phyloP scores from a whole-genome alignment of 305 asterid species.

The Ilex paraguariensis region DNA sequence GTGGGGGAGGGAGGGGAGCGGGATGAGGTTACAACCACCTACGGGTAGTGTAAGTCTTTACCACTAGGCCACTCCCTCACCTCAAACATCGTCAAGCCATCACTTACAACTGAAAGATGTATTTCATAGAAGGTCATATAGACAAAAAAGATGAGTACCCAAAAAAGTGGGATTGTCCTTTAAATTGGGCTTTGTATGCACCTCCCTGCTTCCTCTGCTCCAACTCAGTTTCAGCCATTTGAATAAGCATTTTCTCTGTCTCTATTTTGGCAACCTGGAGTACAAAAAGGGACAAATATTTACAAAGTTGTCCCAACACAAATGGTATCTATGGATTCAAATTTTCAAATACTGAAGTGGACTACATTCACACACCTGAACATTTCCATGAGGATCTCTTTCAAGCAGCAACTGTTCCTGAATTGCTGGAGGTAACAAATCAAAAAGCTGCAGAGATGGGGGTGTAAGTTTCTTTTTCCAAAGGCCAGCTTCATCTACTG shows the following conservation, averaged over 20 bases:
- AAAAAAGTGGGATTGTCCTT: constrained; percentile 94
- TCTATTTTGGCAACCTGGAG: constrained; percentile 92
- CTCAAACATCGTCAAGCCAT: not conserved
- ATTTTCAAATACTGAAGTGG: constrained; percentile 5
- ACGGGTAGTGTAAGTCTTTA: too few relatives aligned
- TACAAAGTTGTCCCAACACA: not conserved
- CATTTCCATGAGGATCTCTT: constrained; percentile 99
- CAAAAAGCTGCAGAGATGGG: constrained; percentile 72
- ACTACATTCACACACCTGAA: constrained; percentile 47
- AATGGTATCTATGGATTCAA: not conserved
- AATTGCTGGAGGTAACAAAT: constrained; percentile 75
- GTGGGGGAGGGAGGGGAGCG: too few relatives aligned
- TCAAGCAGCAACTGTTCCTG: constrained; percentile 96
- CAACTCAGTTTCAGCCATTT: constrained; percentile 97
- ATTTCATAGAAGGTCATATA: not conserved
- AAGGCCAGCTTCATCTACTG: constrained; percentile 84
- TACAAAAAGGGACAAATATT: not conserved
- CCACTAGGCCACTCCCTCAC: too few relatives aligned
- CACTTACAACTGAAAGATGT: not conserved
- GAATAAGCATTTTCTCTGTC: constrained; percentile 98
- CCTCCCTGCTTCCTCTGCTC: constrained; percentile 62
- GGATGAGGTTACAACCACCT: too few relatives aligned
- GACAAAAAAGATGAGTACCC: constrained; percentile 42
- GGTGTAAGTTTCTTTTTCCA: constrained; percentile 85
- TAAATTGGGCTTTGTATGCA: constrained; percentile 61